These are phyloP conservation scores for Chaetomium sp. DNA, from an alignment of 2,329 filamentous ascomycete species.

Conservation along the genomic window DNA sequence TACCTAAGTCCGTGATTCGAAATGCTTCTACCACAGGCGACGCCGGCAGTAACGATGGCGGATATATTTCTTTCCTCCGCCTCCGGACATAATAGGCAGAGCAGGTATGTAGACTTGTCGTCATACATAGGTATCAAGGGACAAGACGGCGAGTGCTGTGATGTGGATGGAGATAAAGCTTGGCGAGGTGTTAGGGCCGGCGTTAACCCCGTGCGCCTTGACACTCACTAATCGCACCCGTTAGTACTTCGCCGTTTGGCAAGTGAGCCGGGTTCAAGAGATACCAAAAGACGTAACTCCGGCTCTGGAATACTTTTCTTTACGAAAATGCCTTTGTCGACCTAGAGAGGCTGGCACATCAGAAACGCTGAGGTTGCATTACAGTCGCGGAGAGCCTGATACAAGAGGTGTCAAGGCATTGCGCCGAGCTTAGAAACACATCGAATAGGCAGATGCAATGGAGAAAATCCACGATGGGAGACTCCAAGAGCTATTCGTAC, in stretches of 20 bases:
- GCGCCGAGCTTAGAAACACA: too few relatives aligned
- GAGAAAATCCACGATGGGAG: neutral
- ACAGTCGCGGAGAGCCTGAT: too few relatives aligned
- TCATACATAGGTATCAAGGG: neutral
- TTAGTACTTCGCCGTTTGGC: neutral
- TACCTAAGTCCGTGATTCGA: neutral
- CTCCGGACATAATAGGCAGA: neutral
- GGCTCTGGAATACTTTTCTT: too few relatives aligned
- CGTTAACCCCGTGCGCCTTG: too few relatives aligned
- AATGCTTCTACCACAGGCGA: neutral
- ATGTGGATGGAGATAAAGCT: too few relatives aligned
- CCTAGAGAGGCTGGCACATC: neutral
- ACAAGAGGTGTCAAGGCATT: too few relatives aligned
- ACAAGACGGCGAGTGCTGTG: neutral
- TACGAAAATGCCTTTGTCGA: neutral
- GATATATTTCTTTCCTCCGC: neutral
- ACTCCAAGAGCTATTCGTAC: neutral
- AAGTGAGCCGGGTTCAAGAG: neutral
- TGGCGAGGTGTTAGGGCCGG: neutral
- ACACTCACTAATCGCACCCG: too few relatives aligned
- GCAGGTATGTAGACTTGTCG: neutral
- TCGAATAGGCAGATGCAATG: too few relatives aligned
- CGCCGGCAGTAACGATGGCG: neutral
- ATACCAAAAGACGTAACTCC: neutral
- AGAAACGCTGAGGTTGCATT: neutral